phyloP scores from a whole-genome alignment of 176 grass and related monocot species.

The Aechmea fasciata region DNA sequence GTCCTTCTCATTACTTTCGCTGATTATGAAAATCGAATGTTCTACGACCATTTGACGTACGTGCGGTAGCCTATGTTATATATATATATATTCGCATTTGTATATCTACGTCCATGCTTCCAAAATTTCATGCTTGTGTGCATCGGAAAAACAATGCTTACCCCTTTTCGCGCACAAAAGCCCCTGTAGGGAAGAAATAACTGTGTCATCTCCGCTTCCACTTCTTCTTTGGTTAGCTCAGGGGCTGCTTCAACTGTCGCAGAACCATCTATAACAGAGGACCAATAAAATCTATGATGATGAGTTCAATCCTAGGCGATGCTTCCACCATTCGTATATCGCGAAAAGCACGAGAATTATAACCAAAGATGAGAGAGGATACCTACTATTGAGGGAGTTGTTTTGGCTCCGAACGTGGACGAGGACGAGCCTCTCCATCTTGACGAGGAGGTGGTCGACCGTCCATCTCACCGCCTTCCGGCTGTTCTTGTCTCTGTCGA shows the following conservation, averaged over 20 bases:
- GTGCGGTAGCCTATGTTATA: background rate
- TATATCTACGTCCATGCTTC: background rate
- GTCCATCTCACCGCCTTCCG: conserved; percentile 73
- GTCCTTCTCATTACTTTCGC: conserved; percentile 5
- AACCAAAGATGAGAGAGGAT: conserved; percentile 3
- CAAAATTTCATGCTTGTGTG: conserved; percentile 7
- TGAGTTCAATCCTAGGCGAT: background rate
- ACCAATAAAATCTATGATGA: conserved; percentile 2
- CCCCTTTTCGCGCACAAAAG: conserved; percentile 84
- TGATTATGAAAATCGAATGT: background rate
- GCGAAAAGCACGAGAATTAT: background rate
- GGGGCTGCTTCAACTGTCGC: conserved; percentile 33
- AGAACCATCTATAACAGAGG: conserved; percentile 16
- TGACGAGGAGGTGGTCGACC: conserved; percentile 52
- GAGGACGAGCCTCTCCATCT: conserved; percentile 39
- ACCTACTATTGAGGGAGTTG: conserved; percentile 32
- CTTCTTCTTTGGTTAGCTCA: conserved; percentile 28
- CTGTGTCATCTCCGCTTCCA: conserved; percentile 46
- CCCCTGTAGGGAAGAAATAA: conserved; percentile 64
- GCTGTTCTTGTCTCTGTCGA: conserved; percentile 81
- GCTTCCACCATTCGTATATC: background rate
- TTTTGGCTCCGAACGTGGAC: conserved; percentile 50
- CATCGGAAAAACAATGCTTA: conserved; percentile 18
- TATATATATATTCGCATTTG: background rate
- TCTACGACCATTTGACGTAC: background rate